Evolutionary conservation across 2,329 filamentous ascomycete species (phyloP).

Genomic region (Rugonectria rugulosa): DNA sequence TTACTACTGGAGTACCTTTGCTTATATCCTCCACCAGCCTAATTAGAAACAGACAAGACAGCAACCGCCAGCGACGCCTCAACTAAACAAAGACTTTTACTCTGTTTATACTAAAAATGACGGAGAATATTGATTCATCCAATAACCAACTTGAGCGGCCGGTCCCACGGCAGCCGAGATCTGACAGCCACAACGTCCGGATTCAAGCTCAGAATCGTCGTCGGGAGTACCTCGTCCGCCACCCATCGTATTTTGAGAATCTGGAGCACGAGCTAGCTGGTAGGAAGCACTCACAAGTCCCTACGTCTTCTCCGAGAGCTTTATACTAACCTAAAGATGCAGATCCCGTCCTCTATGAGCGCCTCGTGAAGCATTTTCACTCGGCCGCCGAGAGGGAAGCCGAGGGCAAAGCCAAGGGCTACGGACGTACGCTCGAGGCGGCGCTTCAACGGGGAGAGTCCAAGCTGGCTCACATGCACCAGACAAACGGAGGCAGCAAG

Average conservation of each 20-base stretch:
- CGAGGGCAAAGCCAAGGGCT: slow-evolving; percentile 78
- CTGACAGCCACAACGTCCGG: slow-evolving; percentile 50
- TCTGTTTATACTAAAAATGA: not conserved
- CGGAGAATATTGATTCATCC: not conserved
- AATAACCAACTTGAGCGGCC: slow-evolving; percentile 43
- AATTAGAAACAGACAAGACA: not conserved
- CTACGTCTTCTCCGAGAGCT: not conserved
- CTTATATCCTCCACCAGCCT: not conserved
- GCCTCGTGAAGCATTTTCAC: slow-evolving; percentile 79
- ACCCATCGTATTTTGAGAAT: slow-evolving; percentile 74
- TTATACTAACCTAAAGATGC: not conserved
- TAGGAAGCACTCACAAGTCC: slow-evolving; percentile 36
- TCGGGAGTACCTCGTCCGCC: slow-evolving; percentile 75
- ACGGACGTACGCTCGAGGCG: slow-evolving; percentile 79
- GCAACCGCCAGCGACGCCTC: not conserved
- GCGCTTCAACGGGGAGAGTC: slow-evolving; percentile 80
- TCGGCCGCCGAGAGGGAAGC: slow-evolving; percentile 75
- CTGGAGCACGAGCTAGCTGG: slow-evolving; percentile 64
- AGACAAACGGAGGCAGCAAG: slow-evolving; percentile 7
- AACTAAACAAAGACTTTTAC: not conserved
- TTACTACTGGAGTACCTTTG: no score
- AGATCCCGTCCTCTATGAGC: slow-evolving; percentile 85
- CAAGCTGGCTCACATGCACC: slow-evolving; percentile 66
- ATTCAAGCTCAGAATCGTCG: slow-evolving; percentile 77
- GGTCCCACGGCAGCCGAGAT: slow-evolving; percentile 53